Conservation (phyloP, 176 grass and related monocot genomes). For the Bromus sterilis region DNA sequence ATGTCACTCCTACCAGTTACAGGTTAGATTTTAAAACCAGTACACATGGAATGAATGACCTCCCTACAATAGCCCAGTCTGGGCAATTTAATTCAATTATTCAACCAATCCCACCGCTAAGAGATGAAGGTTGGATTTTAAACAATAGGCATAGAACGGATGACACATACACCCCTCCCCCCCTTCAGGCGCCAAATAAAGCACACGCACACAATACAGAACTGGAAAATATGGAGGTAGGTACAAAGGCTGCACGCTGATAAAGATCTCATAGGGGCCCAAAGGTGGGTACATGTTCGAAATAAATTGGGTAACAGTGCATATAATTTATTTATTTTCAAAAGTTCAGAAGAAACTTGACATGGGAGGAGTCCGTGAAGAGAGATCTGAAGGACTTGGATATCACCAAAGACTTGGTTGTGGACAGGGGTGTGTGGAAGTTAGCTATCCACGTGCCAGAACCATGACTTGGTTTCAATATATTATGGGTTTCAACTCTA, state of each 20-base stretch:
- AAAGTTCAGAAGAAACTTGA: neutral
- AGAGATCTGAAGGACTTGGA: too few relatives aligned
- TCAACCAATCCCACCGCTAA: neutral
- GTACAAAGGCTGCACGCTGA: neutral
- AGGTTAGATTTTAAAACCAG: neutral
- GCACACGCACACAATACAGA: neutral
- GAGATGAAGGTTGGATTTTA: neutral
- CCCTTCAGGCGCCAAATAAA: neutral
- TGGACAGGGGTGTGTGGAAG: too few relatives aligned
- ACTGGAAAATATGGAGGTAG: neutral
- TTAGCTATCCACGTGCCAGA: too few relatives aligned
- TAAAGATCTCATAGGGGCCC: neutral
- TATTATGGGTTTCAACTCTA: too few relatives aligned
- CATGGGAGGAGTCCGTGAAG: too few relatives aligned
- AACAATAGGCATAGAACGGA: neutral
- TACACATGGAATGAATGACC: neutral
- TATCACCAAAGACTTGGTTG: too few relatives aligned
- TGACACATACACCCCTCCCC: neutral
- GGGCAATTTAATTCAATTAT: neutral
- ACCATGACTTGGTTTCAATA: too few relatives aligned
- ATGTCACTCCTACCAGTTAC: neutral
- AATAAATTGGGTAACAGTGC: neutral
- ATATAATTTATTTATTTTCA: neutral
- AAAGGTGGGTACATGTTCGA: neutral
- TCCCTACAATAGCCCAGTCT: neutral